Percentiles rank a stretch among this genome's conserved stretches.
Evolutionary conservation across 768 basidiomycete genomes (phyloP).

Genomic region (Chalciporus pseudorubinellus): DNA sequence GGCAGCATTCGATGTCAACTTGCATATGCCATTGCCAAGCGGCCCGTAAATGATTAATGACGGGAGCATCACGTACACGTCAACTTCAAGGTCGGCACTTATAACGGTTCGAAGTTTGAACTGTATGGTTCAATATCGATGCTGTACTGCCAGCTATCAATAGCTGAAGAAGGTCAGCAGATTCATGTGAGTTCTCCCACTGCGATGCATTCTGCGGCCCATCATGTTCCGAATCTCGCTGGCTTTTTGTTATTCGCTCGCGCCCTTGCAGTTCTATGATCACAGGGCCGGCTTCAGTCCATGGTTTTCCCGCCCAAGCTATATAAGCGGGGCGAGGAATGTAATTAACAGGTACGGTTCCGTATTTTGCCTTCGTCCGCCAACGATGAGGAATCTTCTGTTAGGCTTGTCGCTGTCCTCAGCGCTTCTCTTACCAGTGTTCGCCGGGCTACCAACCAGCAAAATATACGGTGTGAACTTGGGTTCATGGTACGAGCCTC

Average conservation of each 20-base stretch:
- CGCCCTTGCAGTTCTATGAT: background rate
- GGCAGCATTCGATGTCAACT: background rate
- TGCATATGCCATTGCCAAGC: background rate
- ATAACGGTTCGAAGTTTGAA: no score
- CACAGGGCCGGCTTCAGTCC: background rate
- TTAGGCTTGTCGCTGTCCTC: constrained; percentile 12
- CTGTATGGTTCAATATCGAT: background rate
- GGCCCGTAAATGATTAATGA: no score
- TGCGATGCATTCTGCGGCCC: background rate
- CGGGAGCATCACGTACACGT: background rate
- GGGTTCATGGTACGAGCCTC: constrained; percentile 54
- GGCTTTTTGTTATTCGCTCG: background rate
- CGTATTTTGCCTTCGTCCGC: background rate
- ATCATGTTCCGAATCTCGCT: background rate
- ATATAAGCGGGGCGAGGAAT: constrained; percentile 4
- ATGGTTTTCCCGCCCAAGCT: background rate
- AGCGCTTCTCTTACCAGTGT: constrained; percentile 15
- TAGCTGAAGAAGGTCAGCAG: constrained; percentile 6
- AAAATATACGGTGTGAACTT: constrained; percentile 75
- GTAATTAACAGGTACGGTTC: background rate
- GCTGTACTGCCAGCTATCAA: background rate
- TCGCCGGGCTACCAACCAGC: constrained; percentile 20
- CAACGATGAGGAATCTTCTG: constrained; percentile 20
- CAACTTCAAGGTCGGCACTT: no score
- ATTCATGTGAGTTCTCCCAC: background rate